phyloP scores from a whole-genome alignment of 805 yeast genomes.

The Ogataea dorogensis region DNA sequence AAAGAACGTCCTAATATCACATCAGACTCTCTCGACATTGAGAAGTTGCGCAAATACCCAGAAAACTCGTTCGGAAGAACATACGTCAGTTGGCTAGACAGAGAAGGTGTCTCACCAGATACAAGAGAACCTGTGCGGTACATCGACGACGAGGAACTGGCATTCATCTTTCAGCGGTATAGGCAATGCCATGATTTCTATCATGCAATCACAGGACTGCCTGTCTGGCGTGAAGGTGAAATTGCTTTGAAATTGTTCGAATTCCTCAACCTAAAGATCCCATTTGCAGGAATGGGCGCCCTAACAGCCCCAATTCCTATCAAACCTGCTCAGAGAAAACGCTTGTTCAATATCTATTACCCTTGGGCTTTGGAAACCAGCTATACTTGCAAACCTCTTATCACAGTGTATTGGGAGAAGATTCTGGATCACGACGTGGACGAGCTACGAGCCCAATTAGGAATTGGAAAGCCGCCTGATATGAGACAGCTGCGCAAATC shows the following conservation, averaged over 20 bases:
- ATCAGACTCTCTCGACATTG: conserved; percentile 63
- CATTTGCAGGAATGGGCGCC: conserved; percentile 94
- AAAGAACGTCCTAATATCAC: conserved; percentile 83
- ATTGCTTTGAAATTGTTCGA: conserved; percentile 90
- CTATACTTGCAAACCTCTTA: conserved; percentile 65
- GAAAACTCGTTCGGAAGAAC: conserved; percentile 71
- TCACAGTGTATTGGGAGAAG: conserved; percentile 92
- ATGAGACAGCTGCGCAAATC: conserved; percentile 60
- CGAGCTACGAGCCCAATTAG: conserved; percentile 67
- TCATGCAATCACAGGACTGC: conserved; percentile 87
- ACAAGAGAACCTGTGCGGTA: conserved; percentile 85
- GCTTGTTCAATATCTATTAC: conserved; percentile 67
- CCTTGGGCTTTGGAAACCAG: conserved; percentile 89
- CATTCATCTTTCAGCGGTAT: conserved; percentile 89
- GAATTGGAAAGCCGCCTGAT: conserved; percentile 77
- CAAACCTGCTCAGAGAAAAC: conserved; percentile 55
- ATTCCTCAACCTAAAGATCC: conserved; percentile 86
- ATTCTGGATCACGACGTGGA: conserved; percentile 67
- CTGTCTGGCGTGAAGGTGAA: conserved; percentile 94
- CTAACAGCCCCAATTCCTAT: conserved; percentile 83
- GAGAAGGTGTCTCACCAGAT: conserved; percentile 91
- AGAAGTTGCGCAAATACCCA: conserved; percentile 57
- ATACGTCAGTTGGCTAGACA: conserved; percentile 78
- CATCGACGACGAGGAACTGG: conserved; percentile 86
- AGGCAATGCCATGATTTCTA: conserved; percentile 97